Evolutionary conservation across 169 alveolate genomes (phyloP), one percentile per base, ranked within the genome.

Genomic region (Cryptosporidium andersoni): DNA sequence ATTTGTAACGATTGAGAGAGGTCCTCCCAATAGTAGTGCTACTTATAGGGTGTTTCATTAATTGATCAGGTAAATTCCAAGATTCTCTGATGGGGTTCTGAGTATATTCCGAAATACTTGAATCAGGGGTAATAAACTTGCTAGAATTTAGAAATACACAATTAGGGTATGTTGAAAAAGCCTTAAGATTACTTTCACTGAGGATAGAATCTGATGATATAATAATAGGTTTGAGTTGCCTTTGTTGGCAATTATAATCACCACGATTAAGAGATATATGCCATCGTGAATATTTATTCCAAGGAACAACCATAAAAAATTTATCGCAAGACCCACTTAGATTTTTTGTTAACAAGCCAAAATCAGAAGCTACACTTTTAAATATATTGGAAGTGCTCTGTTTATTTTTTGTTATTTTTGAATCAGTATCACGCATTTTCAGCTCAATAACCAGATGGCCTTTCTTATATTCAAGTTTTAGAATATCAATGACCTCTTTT

Each of bases 21-120:
- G 82, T 55, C 43, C 63, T 68, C n/a, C 82, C 82, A 40, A 68
- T 68, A 3, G 82, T 55, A 2, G 82, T 68, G 9, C 14, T 52
- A 47, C 82, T 68, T 1, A 68, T 68, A 8, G 82, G 82, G 45
- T 68, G 82, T 4, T 65, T 14, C 42, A 68, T 16, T n/a, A 68
- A 64, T 64, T 42, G 52, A 4, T 66, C 62, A 9, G 82, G 82
- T 2, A 68, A 47, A 45, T 68, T 66, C n/a, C 43, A 6, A 36
- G 58, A 45, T 56, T 45, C 49, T 25, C 14, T 53, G 4, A 14
- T 6, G 47, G 8, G 48, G 16, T 42, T 40, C n/a, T 36, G 7
- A 14, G 36, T 53, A 12, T 3, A 36, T 4, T 14, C 39, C 11
- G 11, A 42, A 1, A 36, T 25, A 5, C 40, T 40, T 4, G 40